Evolutionary conservation across 495 filamentous ascomycete genomes (phyloP).

Genomic region (Trichodelitschia bisporula): DNA sequence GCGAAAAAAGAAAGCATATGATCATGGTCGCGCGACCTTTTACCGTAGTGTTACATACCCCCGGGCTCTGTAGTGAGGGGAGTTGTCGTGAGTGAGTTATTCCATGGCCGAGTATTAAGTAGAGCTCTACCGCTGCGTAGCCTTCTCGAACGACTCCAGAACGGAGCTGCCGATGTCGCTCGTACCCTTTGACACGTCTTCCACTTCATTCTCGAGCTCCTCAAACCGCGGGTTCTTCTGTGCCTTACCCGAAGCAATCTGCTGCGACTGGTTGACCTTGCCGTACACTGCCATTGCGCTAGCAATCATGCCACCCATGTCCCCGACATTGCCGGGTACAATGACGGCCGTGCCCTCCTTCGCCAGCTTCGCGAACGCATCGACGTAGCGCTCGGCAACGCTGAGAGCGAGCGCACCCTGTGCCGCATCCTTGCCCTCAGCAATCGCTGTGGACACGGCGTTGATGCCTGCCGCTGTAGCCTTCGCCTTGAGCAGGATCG

Average conservation of each 20-base stretch:
- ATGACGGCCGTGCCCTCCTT: conserved; percentile 86
- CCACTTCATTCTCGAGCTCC: conserved; percentile 1
- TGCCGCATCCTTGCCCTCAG: conserved; percentile 41
- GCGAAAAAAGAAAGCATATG: too few species aligned
- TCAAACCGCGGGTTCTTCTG: conserved; percentile 2
- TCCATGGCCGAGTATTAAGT: too few species aligned
- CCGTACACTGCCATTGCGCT: conserved; percentile 89
- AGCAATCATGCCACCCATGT: conserved; percentile 91
- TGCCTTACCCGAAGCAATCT: conserved; percentile 23
- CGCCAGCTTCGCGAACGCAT: conserved; percentile 75
- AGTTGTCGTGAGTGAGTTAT: too few species aligned
- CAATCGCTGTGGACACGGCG: conserved; percentile 51
- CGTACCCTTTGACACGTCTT: neutral
- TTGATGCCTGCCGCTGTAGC: conserved; percentile 80
- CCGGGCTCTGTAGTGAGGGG: too few species aligned
- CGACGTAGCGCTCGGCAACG: conserved; percentile 95
- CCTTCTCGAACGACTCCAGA: conserved; percentile 29
- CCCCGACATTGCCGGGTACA: conserved; percentile 92
- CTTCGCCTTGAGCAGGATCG: conserved; percentile 60
- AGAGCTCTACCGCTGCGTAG: too few species aligned
- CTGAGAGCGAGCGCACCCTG: conserved; percentile 62
- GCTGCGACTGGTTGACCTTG: conserved; percentile 64
- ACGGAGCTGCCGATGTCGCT: conserved; percentile 25
- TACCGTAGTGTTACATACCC: too few species aligned
- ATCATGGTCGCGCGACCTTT: too few species aligned